A percentile compares a stretch with the other conserved stretches of the same genome.
Evolutionary conservation across 2,329 filamentous ascomycete genomes (phyloP).

Genomic region (Lithohypha guttulata): DNA sequence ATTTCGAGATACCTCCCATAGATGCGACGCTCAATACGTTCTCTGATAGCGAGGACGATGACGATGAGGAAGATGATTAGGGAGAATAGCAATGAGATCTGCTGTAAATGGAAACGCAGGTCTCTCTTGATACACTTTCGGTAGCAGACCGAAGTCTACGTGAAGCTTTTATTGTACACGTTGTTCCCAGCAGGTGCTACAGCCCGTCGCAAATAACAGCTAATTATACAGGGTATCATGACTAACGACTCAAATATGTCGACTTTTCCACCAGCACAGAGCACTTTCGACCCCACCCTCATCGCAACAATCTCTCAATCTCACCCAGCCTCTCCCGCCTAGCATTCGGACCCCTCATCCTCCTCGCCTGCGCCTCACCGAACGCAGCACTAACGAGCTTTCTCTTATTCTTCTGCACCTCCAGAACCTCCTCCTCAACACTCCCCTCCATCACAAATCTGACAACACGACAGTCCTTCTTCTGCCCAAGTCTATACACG

Average conservation of each 20-base stretch:
- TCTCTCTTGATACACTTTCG: too few species aligned
- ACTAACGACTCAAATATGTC: too few species aligned
- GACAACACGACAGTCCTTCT: slow-evolving; percentile 65
- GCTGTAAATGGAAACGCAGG: too few species aligned
- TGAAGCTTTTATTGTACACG: too few species aligned
- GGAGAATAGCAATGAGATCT: too few species aligned
- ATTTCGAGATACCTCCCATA: slow-evolving; percentile 1
- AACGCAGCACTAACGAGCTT: slow-evolving; percentile 69
- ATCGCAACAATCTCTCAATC: slow-evolving; percentile 23
- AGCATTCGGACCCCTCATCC: slow-evolving; percentile 22
- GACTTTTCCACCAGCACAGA: too few species aligned
- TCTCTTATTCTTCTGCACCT: slow-evolving; percentile 69
- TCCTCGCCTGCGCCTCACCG: slow-evolving; percentile 49
- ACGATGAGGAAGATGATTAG: too few species aligned
- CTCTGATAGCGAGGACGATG: slow-evolving; percentile 7
- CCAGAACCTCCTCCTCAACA: slow-evolving; percentile 70
- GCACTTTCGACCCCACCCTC: too few species aligned
- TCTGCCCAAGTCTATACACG: slow-evolving; percentile 78
- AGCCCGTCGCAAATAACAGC: too few species aligned
- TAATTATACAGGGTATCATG: too few species aligned
- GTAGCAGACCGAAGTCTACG: too few species aligned
- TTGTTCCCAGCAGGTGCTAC: too few species aligned
- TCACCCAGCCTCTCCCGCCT: slow-evolving; percentile 23
- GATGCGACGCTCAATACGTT: slow-evolving; percentile 3
- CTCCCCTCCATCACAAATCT: slow-evolving; percentile 68